These are phyloP conservation scores for Lepidium africanum DNA, from an alignment of 345 rosid species.

Conservation along the genomic window DNA sequence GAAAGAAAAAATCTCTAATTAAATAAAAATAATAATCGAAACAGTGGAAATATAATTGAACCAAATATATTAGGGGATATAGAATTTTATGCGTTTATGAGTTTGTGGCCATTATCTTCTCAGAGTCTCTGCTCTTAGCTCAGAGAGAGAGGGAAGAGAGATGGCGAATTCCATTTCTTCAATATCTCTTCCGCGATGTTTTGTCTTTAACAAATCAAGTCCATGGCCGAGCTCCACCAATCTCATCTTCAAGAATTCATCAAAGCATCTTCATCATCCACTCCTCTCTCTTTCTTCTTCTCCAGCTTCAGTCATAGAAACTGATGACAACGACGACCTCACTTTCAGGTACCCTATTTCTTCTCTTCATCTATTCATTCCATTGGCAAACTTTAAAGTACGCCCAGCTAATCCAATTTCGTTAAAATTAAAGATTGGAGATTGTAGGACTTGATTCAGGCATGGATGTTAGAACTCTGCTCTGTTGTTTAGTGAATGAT, in stretches of 20 bases:
- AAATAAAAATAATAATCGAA: too few species aligned
- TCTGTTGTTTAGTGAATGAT: neutral
- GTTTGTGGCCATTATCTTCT: neutral
- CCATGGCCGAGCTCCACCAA: constrained; percentile 16
- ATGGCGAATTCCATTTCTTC: constrained; percentile 46
- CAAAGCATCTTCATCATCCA: constrained; percentile 24
- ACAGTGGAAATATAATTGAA: too few species aligned
- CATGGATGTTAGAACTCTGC: neutral
- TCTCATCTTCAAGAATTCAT: constrained; percentile 20
- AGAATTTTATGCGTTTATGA: neutral
- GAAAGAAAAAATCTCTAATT: too few species aligned
- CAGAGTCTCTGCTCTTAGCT: neutral
- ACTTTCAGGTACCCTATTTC: constrained; percentile 37
- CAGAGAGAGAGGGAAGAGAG: neutral
- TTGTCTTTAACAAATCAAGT: constrained; percentile 14
- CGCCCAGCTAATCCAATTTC: neutral
- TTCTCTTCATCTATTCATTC: constrained; percentile 1
- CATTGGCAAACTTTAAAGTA: neutral
- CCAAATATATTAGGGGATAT: too few species aligned
- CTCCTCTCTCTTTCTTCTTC: constrained; percentile 32
- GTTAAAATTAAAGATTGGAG: neutral
- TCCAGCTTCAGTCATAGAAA: constrained; percentile 33
- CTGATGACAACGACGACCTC: constrained; percentile 22
- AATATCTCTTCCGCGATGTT: constrained; percentile 25
- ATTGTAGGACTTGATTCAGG: neutral